Evolutionary conservation across 768 basidiomycete species (phyloP).

Genomic region (Chiua virens): DNA sequence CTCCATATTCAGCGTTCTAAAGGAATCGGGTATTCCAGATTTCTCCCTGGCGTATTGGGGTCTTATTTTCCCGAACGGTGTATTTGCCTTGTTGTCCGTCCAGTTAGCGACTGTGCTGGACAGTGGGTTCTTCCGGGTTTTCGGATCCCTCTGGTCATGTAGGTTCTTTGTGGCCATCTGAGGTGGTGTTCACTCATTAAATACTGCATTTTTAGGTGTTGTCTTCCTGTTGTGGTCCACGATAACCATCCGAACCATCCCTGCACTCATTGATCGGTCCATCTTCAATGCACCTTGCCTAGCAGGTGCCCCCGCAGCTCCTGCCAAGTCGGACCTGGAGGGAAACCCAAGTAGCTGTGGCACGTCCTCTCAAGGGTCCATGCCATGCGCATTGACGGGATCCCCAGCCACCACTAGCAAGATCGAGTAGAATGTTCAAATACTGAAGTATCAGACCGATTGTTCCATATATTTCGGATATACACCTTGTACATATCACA

Average conservation of each 20-base stretch:
- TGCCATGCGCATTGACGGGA: not conserved
- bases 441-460: not conserved
- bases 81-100: constrained; percentile 49
- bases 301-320: constrained; percentile 15
- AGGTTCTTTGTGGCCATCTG: constrained; percentile 15
- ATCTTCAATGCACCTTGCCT: constrained; percentile 50
- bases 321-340: constrained; percentile 9
- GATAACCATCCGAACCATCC: constrained; percentile 43
- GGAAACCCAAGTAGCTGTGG: not conserved
- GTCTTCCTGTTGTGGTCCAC: constrained; percentile 44
- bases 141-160: constrained; percentile 57
- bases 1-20: constrained; percentile 37
- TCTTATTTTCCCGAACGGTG: constrained; percentile 55
- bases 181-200: not conserved
- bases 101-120: constrained; percentile 50
- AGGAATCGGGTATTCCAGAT: constrained; percentile 31
- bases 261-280: constrained; percentile 44
- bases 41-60: constrained; percentile 56
- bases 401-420: not conserved
- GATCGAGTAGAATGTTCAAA: not conserved
- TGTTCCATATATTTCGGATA: not conserved
- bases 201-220: constrained; percentile 30
- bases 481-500: not conserved
- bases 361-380: not conserved
- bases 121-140: constrained; percentile 49